Evolutionary conservation across 2,329 filamentous ascomycete genomes (phyloP).

Genomic region (Clarireedia homoeocarpa): DNA sequence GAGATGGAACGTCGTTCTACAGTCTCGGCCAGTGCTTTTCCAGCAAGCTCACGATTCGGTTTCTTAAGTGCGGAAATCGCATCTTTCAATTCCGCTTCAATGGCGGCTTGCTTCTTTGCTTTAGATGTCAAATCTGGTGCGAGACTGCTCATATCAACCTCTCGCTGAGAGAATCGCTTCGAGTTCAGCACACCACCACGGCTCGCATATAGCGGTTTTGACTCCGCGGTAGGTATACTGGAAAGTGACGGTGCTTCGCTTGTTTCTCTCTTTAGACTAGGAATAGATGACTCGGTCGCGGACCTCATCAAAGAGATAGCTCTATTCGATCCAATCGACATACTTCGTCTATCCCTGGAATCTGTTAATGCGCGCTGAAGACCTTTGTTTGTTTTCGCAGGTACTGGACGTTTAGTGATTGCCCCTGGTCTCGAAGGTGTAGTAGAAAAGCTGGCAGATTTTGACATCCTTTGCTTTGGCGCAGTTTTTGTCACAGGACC

Average conservation of each 20-base stretch:
- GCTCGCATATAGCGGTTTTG: constrained; percentile 30
- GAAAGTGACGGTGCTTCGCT: constrained; percentile 51
- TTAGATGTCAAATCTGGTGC: constrained; percentile 47
- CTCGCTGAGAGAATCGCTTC: constrained; percentile 40
- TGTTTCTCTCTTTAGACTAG: constrained; percentile 58
- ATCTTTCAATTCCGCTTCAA: constrained; percentile 63
- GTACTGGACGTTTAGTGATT: constrained; percentile 39
- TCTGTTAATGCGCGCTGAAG: constrained; percentile 56
- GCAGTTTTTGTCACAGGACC: constrained; percentile 58
- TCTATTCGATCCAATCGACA: constrained; percentile 48
- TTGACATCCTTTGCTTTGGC: constrained; percentile 40
- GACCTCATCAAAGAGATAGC: constrained; percentile 60
- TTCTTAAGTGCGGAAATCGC: constrained; percentile 68
- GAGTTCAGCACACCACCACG: constrained; percentile 31
- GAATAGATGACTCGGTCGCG: constrained; percentile 52
- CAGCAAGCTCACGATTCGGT: constrained; percentile 65
- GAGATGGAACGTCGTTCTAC: constrained; percentile 51
- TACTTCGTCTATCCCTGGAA: constrained; percentile 45
- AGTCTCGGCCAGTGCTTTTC: constrained; percentile 58
- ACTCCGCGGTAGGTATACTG: constrained; percentile 40
- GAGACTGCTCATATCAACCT: constrained; percentile 47
- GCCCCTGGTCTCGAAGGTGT: constrained; percentile 43
- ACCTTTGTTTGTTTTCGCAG: constrained; percentile 39
- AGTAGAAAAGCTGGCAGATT: constrained; percentile 24
- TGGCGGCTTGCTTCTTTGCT: constrained; percentile 55